These are phyloP conservation scores for Cercophora samala DNA, from an alignment of 495 filamentous ascomycete species.

Conservation along the genomic window DNA sequence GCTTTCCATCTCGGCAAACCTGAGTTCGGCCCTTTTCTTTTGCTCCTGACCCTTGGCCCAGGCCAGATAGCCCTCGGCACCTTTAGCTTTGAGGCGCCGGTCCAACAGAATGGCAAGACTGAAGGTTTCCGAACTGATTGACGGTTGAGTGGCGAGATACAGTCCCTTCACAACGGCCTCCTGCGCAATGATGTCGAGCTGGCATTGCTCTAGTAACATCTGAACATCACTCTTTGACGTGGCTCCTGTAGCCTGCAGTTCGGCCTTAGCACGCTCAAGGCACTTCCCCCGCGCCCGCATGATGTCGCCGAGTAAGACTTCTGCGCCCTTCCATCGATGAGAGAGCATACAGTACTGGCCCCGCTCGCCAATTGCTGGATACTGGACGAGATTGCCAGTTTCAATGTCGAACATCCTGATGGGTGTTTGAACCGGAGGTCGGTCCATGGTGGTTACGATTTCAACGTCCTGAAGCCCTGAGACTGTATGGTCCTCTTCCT, in stretches of 20 bases:
- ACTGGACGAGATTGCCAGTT: conserved; percentile 40
- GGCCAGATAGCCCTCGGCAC: conserved; percentile 10
- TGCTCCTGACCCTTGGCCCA: conserved; percentile 14
- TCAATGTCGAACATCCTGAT: conserved; percentile 46
- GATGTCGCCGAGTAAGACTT: conserved; percentile 40
- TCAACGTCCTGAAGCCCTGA: conserved; percentile 27
- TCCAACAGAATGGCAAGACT: conserved; percentile 12
- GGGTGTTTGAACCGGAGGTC: conserved; percentile 25
- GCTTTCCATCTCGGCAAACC: conserved; percentile 22
- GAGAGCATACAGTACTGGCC: conserved; percentile 48
- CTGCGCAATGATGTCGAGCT: conserved; percentile 27
- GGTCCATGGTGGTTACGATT: conserved; percentile 22
- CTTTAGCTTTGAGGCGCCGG: conserved; percentile 8
- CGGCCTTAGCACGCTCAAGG: conserved; percentile 12
- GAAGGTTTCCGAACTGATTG: conserved; percentile 1
- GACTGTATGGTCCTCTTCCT: conserved; percentile 19
- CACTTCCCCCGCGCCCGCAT: conserved; percentile 17
- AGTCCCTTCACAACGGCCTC: conserved; percentile 23
- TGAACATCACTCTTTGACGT: conserved; percentile 18
- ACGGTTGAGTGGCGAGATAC: neutral
- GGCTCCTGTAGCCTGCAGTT: neutral
- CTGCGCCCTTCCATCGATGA: conserved; percentile 47
- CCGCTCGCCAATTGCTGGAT: conserved; percentile 26
- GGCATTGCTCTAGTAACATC: conserved; percentile 24
- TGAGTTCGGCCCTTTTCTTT: conserved; percentile 13